Percentiles rank a stretch among this genome's conserved stretches.
phyloP scores from a whole-genome alignment of 202 grass and related monocot genomes.

The Zoysia matrella region DNA sequence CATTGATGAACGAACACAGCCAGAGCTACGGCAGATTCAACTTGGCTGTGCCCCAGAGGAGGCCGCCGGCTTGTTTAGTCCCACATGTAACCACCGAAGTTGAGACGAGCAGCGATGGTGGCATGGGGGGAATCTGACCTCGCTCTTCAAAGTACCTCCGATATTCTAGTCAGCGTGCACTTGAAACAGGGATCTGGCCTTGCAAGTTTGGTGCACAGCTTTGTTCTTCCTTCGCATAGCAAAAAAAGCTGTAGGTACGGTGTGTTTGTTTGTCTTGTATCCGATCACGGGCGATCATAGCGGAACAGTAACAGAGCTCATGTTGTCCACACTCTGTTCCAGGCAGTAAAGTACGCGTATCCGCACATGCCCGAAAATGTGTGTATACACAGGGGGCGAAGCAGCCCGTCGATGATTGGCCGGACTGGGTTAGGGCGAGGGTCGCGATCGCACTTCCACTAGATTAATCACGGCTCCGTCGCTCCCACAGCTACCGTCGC shows the following conservation, averaged over 20 bases:
- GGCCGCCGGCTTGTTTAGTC: slow-evolving; percentile 26
- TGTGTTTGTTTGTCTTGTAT: background rate
- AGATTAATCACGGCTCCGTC: slow-evolving; percentile 33
- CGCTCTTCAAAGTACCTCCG: slow-evolving; percentile 38
- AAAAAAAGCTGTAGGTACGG: background rate
- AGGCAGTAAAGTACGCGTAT: background rate
- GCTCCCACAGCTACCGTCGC: slow-evolving; percentile 26
- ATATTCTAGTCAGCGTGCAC: slow-evolving; percentile 11
- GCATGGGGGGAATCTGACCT: slow-evolving; percentile 60
- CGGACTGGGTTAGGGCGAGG: slow-evolving; percentile 55
- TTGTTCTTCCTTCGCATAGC: background rate
- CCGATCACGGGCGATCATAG: background rate
- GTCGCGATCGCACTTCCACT: slow-evolving; percentile 57
- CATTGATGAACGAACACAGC: slow-evolving; percentile 26
- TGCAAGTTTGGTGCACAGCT: slow-evolving; percentile 5
- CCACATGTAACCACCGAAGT: slow-evolving; percentile 38
- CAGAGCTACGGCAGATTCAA: slow-evolving; percentile 14
- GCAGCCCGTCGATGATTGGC: slow-evolving; percentile 44
- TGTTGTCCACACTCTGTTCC: too few relatives aligned
- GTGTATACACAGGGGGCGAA: slow-evolving; percentile 3
- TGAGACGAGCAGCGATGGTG: slow-evolving; percentile 25
- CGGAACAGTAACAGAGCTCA: too few relatives aligned
- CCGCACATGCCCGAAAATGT: slow-evolving; percentile 10
- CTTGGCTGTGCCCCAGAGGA: slow-evolving; percentile 49
- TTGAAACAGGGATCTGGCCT: background rate